Base-by-base conservation (phyloP, 148 eudicot genomes). In the Hydrangea macrophylla region DNA sequence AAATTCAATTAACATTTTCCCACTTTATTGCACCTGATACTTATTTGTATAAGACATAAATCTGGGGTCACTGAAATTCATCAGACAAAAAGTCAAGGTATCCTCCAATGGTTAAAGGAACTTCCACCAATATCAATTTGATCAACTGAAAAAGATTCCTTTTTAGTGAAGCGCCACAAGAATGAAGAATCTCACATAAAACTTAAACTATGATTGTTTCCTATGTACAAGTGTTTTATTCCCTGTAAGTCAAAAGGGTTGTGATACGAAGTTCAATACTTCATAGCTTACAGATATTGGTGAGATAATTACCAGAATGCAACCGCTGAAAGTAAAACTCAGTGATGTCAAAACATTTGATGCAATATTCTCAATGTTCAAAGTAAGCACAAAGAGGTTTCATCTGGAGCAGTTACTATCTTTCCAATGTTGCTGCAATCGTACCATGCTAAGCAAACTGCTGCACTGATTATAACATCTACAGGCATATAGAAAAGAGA, bases 371-470 rank as follows among this genome's bases (percentile, higher is more conserved):
- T 87, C 97, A 75, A 91, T 72, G 79, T 90, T 91, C 62, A 80
- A 82, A 64, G 99, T 67, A 89, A 77, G 65, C 76, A 76, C 73
- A 93, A 91, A 75, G 85, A 86, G 53, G 84, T 84, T 76, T 83
- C 92, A 68, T 87, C 84, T 74, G 84, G 72, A 81, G 87, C 75
- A 78, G 86, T 79, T 51, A 93, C 82, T 76, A 87, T 95, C 77
- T 81, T 85, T 66, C 85, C 82, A 62, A 95, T 85, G 72, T 87
- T 89, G 72, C 76, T 78, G 81, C 82, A 71, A 85, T 91, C 91
- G 83, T 89, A 95, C 99, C 96, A 95, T 32, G 82, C 88, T 69
- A 95, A 72, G 85, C 96, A 91, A 74, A 68, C 78, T 33, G 84
- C 78, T 65, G 91, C 81, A 84, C 79, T 83, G 56, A 90, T 68